These are phyloP conservation scores for Ceratocystis alfenasii DNA, from an alignment of 2,329 filamentous ascomycete genomes.

Conservation along the genomic window DNA sequence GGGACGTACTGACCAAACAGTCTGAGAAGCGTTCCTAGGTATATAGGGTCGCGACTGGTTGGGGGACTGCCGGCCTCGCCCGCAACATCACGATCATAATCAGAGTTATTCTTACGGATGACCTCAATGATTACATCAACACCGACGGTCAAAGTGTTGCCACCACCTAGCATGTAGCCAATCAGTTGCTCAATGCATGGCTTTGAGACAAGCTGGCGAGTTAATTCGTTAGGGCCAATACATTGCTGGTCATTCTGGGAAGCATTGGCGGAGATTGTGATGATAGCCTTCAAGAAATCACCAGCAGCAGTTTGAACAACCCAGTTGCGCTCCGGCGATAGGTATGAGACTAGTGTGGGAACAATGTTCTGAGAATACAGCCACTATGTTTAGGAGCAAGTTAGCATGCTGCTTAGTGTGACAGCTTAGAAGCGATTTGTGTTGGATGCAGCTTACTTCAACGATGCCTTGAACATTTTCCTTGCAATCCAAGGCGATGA, in stretches of 20 bases:
- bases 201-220: constrained; percentile 82
- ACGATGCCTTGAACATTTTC: constrained; percentile 88
- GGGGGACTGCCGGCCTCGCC: constrained; percentile 67
- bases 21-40: constrained; percentile 77
- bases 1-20: constrained; percentile 85
- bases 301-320: constrained; percentile 93
- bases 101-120: constrained; percentile 97
- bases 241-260: constrained; percentile 98
- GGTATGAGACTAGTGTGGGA: constrained; percentile 71
- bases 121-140: constrained; percentile 98
- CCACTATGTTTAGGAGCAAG: constrained; percentile 49
- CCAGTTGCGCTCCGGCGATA: constrained; percentile 72
- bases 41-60: constrained; percentile 84
- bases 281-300: constrained; percentile 96
- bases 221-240: constrained; percentile 94
- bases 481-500: constrained; percentile 87
- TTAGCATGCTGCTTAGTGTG: neutral
- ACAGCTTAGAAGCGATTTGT: neutral
- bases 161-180: constrained; percentile 79
- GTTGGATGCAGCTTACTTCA: constrained; percentile 53
- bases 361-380: constrained; percentile 81
- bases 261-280: constrained; percentile 95
- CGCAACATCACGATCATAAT: constrained; percentile 89
- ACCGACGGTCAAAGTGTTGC: constrained; percentile 87
- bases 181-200: constrained; percentile 76